A percentile compares a stretch with the other conserved stretches of the same genome.
These are phyloP conservation scores for Pyronema omphalodes DNA, from an alignment of 495 filamentous ascomycete species.

Conservation along the genomic window DNA sequence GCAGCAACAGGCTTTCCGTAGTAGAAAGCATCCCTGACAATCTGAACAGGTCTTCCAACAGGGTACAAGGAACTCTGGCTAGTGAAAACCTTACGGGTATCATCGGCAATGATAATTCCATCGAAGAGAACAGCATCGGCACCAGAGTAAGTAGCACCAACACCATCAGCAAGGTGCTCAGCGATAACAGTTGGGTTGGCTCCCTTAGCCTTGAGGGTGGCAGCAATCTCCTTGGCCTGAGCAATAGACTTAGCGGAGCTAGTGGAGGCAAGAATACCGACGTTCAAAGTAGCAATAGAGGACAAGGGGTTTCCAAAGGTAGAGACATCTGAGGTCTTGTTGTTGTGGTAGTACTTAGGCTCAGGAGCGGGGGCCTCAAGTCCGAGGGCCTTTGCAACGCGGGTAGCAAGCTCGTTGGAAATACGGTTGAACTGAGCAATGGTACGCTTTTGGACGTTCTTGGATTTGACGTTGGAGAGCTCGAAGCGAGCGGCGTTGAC, in stretches of 20 bases:
- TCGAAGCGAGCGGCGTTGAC: slow-evolving; percentile 69
- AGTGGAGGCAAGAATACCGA: slow-evolving; percentile 45
- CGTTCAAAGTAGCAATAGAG: slow-evolving; percentile 43
- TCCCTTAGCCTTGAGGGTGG: slow-evolving; percentile 29
- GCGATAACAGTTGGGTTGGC: slow-evolving; percentile 44
- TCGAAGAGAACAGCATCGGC: slow-evolving; percentile 57
- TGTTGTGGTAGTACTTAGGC: slow-evolving; percentile 47
- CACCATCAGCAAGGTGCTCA: slow-evolving; percentile 36
- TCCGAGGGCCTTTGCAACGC: slow-evolving; percentile 46
- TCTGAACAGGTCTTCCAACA: slow-evolving; percentile 42
- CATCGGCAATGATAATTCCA: slow-evolving; percentile 43
- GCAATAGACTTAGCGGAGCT: slow-evolving; percentile 26
- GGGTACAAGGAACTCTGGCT: slow-evolving; percentile 38
- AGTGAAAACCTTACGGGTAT: slow-evolving; percentile 35
- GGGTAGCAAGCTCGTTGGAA: slow-evolving; percentile 47
- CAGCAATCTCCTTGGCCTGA: slow-evolving; percentile 33
- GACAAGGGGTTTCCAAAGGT: slow-evolving; percentile 38
- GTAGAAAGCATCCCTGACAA: slow-evolving; percentile 44
- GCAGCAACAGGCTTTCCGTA: slow-evolving; percentile 59
- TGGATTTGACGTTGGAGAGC: slow-evolving; percentile 37
- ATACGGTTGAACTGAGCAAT: slow-evolving; percentile 54
- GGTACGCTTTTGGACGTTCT: slow-evolving; percentile 41
- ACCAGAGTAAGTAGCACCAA: slow-evolving; percentile 51
- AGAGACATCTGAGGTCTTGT: slow-evolving; percentile 44
- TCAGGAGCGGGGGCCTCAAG: slow-evolving; percentile 40